Evolutionary conservation across 257 asterid species (phyloP).

Genomic region (Penstemon barbatus): DNA sequence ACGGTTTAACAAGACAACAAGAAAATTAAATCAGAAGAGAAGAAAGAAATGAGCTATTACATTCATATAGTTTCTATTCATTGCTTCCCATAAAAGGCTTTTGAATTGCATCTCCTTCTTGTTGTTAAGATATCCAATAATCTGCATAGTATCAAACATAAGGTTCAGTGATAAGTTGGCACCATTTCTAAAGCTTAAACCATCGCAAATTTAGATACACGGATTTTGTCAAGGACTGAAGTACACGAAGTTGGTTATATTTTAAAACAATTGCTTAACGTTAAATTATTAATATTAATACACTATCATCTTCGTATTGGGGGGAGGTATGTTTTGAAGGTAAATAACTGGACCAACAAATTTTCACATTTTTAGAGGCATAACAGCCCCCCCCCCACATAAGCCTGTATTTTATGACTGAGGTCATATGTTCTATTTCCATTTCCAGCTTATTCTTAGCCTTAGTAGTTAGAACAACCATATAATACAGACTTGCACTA

Average conservation of each 20-base stretch:
- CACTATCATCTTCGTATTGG: background rate
- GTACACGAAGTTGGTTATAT: constrained; percentile 1
- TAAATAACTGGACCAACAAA: background rate
- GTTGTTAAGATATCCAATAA: constrained; percentile 54
- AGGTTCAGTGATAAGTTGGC: constrained; percentile 15
- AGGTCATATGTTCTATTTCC: background rate
- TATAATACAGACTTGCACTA: constrained; percentile 3
- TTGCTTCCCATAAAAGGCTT: constrained; percentile 61
- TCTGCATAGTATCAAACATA: constrained; percentile 38
- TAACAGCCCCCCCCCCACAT: background rate
- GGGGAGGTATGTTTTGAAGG: background rate
- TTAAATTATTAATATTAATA: no score
- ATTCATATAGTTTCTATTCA: constrained; percentile 36
- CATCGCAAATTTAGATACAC: background rate
- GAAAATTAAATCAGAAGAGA: background rate
- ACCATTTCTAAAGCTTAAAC: constrained; percentile 9
- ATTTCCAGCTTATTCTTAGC: background rate
- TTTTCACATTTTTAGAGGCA: background rate
- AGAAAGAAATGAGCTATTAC: constrained; percentile 34
- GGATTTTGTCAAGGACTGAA: background rate
- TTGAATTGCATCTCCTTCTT: constrained; percentile 49
- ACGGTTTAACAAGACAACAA: constrained; percentile 10
- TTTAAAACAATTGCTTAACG: background rate
- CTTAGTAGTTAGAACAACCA: no score
- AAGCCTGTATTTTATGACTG: no score